Percentiles rank a stretch among this genome's conserved stretches.
Evolutionary conservation across 768 basidiomycete genomes (phyloP).

Genomic region (Dioszegia crocea): DNA sequence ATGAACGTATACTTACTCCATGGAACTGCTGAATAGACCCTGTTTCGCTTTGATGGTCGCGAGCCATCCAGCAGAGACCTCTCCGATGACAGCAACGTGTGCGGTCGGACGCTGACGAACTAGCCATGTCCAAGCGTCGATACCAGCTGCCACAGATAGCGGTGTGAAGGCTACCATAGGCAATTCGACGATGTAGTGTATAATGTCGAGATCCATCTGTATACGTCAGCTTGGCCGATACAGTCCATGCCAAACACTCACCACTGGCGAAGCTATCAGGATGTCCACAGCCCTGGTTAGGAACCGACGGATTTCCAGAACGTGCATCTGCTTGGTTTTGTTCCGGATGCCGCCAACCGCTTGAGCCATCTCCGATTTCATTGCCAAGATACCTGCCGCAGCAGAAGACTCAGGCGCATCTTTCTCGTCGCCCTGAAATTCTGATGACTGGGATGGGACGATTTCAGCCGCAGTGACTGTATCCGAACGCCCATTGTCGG

Average conservation of each 20-base stretch:
- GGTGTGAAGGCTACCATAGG: conserved; percentile 89
- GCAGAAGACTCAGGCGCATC: not conserved
- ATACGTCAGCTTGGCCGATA: conserved; percentile 6
- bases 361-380: conserved; percentile 65
- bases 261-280: conserved; percentile 60
- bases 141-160: conserved; percentile 74
- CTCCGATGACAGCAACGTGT: conserved; percentile 78
- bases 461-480: no score
- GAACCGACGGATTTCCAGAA: conserved; percentile 77
- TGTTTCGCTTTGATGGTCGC: conserved; percentile 69
- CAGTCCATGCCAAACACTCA: conserved; percentile 53
- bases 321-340: conserved; percentile 68
- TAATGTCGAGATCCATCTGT: conserved; percentile 76
- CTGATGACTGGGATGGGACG: no score
- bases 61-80: conserved; percentile 83
- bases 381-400: conserved; percentile 40
- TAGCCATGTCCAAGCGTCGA: conserved; percentile 96
- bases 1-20: conserved; percentile 62
- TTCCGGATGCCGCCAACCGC: conserved; percentile 65
- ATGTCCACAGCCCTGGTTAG: conserved; percentile 82
- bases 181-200: conserved; percentile 78
- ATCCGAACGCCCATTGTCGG: no score
- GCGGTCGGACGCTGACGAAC: conserved; percentile 76
- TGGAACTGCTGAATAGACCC: conserved; percentile 73
- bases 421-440: not conserved